phyloP scores from a whole-genome alignment of 495 filamentous ascomycete species.

The Aspergillus avenaceus region DNA sequence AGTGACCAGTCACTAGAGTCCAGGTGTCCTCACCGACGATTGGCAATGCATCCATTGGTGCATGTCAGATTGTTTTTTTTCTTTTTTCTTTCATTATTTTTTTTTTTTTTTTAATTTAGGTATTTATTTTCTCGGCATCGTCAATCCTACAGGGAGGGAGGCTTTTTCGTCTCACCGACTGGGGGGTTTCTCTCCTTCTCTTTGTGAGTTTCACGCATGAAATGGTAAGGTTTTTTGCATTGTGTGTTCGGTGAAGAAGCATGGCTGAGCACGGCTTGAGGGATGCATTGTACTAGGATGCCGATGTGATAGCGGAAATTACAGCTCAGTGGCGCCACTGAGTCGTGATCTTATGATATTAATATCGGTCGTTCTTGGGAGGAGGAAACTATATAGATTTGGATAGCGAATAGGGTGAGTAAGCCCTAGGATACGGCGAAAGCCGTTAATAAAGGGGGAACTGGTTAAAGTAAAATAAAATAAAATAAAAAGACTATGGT shows the following conservation, averaged over 20 bases:
- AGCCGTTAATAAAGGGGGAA: background rate
- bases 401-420: too few relatives aligned
- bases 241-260: background rate
- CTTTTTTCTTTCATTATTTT: constrained; percentile 3
- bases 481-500: too few relatives aligned
- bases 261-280: too few relatives aligned
- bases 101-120: background rate
- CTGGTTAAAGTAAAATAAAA: too few relatives aligned
- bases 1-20: too few relatives aligned
- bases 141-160: too few relatives aligned
- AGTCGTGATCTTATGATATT: background rate
- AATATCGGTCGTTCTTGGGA: background rate
- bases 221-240: background rate
- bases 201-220: background rate
- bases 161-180: too few relatives aligned
- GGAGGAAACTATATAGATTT: background rate
- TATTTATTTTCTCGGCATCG: background rate
- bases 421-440: background rate
- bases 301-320: background rate
- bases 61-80: too few relatives aligned
- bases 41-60: background rate
- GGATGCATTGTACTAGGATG: too few relatives aligned
- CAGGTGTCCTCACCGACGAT: too few relatives aligned
- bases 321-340: background rate
- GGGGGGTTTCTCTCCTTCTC: too few relatives aligned